Percentiles rank a stretch among this genome's conserved stretches.
These are phyloP conservation scores for Sarocladium kiliense DNA, from an alignment of 2,329 filamentous ascomycete genomes.

Conservation along the genomic window DNA sequence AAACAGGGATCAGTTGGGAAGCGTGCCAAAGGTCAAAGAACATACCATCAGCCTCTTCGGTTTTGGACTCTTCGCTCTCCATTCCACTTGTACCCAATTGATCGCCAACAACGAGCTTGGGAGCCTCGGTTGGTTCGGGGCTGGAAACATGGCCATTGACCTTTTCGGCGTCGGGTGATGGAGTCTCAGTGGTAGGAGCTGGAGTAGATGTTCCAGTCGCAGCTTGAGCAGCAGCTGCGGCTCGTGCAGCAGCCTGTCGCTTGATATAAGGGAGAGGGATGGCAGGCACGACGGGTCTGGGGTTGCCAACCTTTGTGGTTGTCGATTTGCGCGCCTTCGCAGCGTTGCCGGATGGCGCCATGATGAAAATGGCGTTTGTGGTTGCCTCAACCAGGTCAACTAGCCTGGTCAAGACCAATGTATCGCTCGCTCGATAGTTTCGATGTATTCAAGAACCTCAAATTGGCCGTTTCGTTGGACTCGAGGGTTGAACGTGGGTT, in stretches of 20 bases:
- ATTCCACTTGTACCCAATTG: neutral
- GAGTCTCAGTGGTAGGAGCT: neutral
- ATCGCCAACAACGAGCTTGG: neutral
- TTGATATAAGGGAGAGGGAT: constrained; percentile 34
- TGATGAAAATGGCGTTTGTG: constrained; percentile 13
- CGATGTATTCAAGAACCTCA: constrained; percentile 20
- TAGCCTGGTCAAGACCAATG: neutral
- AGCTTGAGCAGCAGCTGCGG: constrained; percentile 19
- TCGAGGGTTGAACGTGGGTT: neutral
- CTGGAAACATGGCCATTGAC: neutral
- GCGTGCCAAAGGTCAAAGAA: neutral
- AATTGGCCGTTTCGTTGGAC: neutral
- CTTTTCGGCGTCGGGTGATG: neutral
- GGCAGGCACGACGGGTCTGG: constrained; percentile 31
- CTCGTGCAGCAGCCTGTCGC: constrained; percentile 28
- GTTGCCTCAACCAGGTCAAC: neutral
- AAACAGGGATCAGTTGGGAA: neutral
- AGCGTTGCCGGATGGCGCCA: constrained; percentile 29
- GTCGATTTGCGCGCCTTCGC: constrained; percentile 17
- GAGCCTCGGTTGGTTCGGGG: neutral
- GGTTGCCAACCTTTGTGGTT: constrained; percentile 15
- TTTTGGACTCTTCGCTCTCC: neutral
- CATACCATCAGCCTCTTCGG: neutral
- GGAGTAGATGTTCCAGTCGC: constrained; percentile 13
- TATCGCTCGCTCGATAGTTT: constrained; percentile 12